These are phyloP conservation scores for Penicillium roqueforti DNA, from an alignment of 495 filamentous ascomycete species.

Conservation along the genomic window DNA sequence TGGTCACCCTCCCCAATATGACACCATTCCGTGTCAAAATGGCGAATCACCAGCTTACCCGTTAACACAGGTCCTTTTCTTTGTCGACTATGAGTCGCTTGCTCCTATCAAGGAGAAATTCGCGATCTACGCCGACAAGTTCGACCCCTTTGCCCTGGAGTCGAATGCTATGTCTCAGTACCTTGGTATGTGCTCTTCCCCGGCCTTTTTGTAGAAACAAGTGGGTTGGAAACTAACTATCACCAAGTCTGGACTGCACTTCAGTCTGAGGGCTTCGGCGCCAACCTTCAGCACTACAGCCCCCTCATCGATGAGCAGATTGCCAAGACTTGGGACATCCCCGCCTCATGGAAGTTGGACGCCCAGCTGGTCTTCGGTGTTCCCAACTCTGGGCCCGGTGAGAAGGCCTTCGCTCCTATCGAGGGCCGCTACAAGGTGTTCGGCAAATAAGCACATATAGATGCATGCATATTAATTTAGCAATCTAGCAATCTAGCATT, in stretches of 20 bases:
- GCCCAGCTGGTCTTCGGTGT: slow-evolving; percentile 51
- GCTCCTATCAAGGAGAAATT: slow-evolving; percentile 41
- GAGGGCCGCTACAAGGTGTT: slow-evolving; percentile 44
- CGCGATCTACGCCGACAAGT: slow-evolving; percentile 45
- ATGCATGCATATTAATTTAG: background rate
- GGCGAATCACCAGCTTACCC: background rate
- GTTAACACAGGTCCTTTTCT: slow-evolving; percentile 43
- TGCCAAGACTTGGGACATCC: slow-evolving; percentile 40
- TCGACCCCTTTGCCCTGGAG: slow-evolving; percentile 47
- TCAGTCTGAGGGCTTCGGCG: slow-evolving; percentile 46
- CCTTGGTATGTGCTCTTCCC: slow-evolving; percentile 26
- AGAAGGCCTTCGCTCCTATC: slow-evolving; percentile 38
- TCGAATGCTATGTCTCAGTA: slow-evolving; percentile 52
- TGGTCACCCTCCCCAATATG: slow-evolving; percentile 5
- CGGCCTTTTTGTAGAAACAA: background rate
- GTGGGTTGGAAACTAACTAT: slow-evolving; percentile 6
- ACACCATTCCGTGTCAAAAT: background rate
- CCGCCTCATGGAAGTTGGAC: slow-evolving; percentile 43
- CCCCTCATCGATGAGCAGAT: slow-evolving; percentile 45
- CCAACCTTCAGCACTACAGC: slow-evolving; percentile 55
- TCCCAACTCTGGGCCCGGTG: slow-evolving; percentile 29
- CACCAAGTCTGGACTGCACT: slow-evolving; percentile 49
- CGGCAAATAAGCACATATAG: slow-evolving; percentile 26
- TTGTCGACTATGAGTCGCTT: slow-evolving; percentile 42
- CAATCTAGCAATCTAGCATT: slow-evolving; percentile 2